These are phyloP conservation scores for Lyophyllum semitale DNA, from an alignment of 768 basidiomycete genomes.

Conservation along the genomic window DNA sequence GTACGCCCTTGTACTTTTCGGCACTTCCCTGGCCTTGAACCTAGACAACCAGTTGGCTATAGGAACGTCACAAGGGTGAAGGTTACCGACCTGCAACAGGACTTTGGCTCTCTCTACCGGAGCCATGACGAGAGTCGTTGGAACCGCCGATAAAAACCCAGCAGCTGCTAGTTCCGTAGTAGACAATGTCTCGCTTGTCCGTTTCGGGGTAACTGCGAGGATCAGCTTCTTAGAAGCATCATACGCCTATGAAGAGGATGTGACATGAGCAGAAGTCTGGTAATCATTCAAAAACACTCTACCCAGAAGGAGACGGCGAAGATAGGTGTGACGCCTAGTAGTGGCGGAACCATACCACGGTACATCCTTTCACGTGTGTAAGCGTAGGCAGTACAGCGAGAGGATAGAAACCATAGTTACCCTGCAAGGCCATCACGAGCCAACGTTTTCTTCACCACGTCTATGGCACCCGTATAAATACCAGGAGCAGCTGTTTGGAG, in stretches of 20 bases:
- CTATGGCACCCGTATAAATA: slow-evolving; percentile 86
- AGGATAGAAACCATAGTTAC: slow-evolving; percentile 43
- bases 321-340: slow-evolving; percentile 95
- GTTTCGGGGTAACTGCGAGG: slow-evolving; percentile 74
- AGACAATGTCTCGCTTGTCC: slow-evolving; percentile 62
- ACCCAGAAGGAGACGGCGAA: slow-evolving; percentile 99
- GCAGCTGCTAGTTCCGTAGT: slow-evolving; percentile 84
- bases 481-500: slow-evolving; percentile 91
- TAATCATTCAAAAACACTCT: slow-evolving; percentile 22
- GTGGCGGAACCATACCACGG: slow-evolving; percentile 90
- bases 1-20: slow-evolving; percentile 83
- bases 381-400: background rate
- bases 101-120: slow-evolving; percentile 98
- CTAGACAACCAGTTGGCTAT: slow-evolving; percentile 36
- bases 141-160: slow-evolving; percentile 93
- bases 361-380: slow-evolving; percentile 58
- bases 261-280: background rate
- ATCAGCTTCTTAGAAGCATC: slow-evolving; percentile 91
- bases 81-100: slow-evolving; percentile 70
- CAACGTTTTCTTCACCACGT: slow-evolving; percentile 89
- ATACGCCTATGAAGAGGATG: slow-evolving; percentile 67
- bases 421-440: slow-evolving; percentile 90
- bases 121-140: slow-evolving; percentile 89
- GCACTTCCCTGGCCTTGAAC: slow-evolving; percentile 85
- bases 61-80: background rate